Evolutionary conservation across 192 early-diverging fungal species (phyloP).

Genomic region (Backusella mclennaniae): DNA sequence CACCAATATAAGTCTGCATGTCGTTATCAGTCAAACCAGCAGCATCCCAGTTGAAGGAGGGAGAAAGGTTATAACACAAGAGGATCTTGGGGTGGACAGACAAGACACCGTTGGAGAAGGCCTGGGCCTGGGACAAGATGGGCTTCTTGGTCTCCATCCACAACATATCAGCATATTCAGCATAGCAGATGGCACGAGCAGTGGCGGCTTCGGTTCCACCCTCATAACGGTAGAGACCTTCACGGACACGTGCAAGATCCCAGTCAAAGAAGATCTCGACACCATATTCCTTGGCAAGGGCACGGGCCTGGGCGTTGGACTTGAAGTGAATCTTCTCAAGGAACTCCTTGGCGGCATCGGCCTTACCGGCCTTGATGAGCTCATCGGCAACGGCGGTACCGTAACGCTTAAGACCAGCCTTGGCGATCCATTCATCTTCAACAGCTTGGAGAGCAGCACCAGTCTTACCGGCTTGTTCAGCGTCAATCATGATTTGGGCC

Average conservation of each 20-base stretch:
- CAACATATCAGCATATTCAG: constrained; percentile 87
- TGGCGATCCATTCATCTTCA: constrained; percentile 83
- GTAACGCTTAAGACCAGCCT: constrained; percentile 85
- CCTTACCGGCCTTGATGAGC: constrained; percentile 66
- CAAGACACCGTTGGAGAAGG: constrained; percentile 89
- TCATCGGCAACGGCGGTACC: constrained; percentile 78
- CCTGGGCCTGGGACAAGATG: constrained; percentile 86
- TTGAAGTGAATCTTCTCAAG: constrained; percentile 51
- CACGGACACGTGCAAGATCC: constrained; percentile 87
- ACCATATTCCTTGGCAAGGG: constrained; percentile 74
- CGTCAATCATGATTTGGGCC: constrained; percentile 75
- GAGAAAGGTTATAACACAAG: constrained; percentile 97
- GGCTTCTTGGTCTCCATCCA: constrained; percentile 99
- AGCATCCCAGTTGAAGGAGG: constrained; percentile 97
- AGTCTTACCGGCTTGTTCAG: constrained; percentile 68
- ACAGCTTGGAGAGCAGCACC: constrained; percentile 82
- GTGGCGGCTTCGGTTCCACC: constrained; percentile 93
- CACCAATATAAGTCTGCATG: constrained; percentile 80
- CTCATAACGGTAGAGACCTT: constrained; percentile 97
- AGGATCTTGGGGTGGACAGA: constrained; percentile 75
- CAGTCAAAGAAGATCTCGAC: constrained; percentile 84
- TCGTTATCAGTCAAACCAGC: constrained; percentile 91
- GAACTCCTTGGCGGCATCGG: constrained; percentile 44
- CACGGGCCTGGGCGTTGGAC: constrained; percentile 84
- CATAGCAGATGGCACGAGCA: constrained; percentile 79